Evolutionary conservation across 2,329 filamentous ascomycete species (phyloP), one percentile per base, ranked within the genome.

Genomic region (Colletotrichum shisoi): DNA sequence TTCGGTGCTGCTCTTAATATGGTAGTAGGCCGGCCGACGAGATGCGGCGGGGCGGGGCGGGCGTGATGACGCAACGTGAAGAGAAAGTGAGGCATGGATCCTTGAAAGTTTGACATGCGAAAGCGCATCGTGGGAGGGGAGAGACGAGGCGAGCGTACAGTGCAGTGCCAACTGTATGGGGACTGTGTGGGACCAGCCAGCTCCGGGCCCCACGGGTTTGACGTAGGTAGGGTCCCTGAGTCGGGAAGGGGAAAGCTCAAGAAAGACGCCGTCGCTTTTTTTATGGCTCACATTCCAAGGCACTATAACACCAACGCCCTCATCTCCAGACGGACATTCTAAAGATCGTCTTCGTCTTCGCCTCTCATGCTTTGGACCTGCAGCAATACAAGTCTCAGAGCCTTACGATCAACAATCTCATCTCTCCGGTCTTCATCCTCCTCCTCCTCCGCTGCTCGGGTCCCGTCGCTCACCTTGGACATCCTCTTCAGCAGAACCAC

Each of bases 61-160:
- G 17, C 45, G 31, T 57, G 63, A 67, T 68, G 66, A 68, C 66
- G 66, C 63, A 68, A 27, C 27, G 57, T 62, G 66, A 67, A 57
- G 57, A 57, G 63, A 49, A 51, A 39, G 54, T 48, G 58, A 52
- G 57, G 54, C 27, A 65, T 45, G 24, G 21, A 34, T 52, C 34
- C 8, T 57, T 57, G 46, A 67, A 62, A 62, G 62, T 68, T 68
- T 67, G 57, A 24, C 34, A 13, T 45, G 54, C 45, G 34, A 42
- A 44, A 44, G 54, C 31, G 31, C 53, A 49, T 67, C 64, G 46
- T 37, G 52, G 56, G 34, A 39, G 56, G 31, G 31, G 56, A 46
- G 17, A 17, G 56, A 31, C 27, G 56, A 39, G 17, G 12, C 11
- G 11, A 2, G 15, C 8, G 12, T 19, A 62, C 62, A 62, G 62